These are phyloP conservation scores for Aspergillus hortae DNA, from an alignment of 2,329 filamentous ascomycete genomes.

Conservation along the genomic window DNA sequence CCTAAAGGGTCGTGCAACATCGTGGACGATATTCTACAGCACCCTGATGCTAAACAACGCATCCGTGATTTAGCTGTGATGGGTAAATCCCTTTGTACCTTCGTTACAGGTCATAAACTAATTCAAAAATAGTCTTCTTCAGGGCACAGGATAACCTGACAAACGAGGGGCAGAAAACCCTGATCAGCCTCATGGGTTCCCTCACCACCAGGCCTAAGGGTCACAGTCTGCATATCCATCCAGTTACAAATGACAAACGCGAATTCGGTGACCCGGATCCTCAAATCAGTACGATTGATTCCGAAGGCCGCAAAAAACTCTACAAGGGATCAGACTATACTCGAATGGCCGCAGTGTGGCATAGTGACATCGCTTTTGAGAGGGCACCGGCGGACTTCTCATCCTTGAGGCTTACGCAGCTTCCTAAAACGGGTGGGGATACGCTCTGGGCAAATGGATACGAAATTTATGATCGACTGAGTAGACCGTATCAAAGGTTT, in stretches of 20 bases:
- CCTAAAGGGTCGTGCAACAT: constrained; percentile 33
- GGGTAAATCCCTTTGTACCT: constrained; percentile 39
- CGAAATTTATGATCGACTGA: constrained; percentile 64
- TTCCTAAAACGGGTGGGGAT: constrained; percentile 57
- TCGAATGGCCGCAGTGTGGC: constrained; percentile 47
- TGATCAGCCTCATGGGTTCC: constrained; percentile 58
- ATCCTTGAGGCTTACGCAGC: constrained; percentile 53
- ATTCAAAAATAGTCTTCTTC: constrained; percentile 59
- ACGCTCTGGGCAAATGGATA: constrained; percentile 67
- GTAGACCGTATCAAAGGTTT: constrained; percentile 53
- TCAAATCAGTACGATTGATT: constrained; percentile 63
- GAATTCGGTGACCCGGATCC: constrained; percentile 55
- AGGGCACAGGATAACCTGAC: constrained; percentile 59
- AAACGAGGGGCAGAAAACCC: constrained; percentile 62
- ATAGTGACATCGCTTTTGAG: constrained; percentile 64
- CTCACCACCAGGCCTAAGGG: constrained; percentile 57
- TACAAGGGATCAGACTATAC: constrained; percentile 30
- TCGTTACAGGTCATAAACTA: too few species aligned
- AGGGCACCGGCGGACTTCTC: constrained; percentile 62
- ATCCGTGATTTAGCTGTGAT: constrained; percentile 66
- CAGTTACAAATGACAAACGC: constrained; percentile 54
- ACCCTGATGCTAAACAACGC: constrained; percentile 60
- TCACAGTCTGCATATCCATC: constrained; percentile 60
- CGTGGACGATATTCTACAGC: constrained; percentile 54
- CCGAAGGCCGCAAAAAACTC: constrained; percentile 51